Evolutionary conservation across 371 early-diverging fungal genomes (phyloP), one percentile per base, ranked within the genome.

Genomic region (Batkoa obscura): DNA sequence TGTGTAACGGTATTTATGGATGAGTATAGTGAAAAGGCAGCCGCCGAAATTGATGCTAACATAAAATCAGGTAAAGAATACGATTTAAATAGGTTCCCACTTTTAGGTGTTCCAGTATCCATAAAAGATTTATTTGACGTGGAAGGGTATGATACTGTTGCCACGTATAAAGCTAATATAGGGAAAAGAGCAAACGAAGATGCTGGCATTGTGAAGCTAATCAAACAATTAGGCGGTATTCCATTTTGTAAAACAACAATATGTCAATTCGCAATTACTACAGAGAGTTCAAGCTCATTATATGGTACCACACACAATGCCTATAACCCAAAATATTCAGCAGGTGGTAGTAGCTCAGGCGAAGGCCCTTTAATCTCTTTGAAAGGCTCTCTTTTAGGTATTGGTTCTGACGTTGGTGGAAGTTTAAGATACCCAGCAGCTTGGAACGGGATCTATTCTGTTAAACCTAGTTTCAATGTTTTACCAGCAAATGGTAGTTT

Each of bases 271-370:
- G 5, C 42, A 34, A 34, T 49, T 35, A 30, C 46, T 10, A 36
- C 50, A 6, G 58, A 50, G 38, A 36, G 35, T 32, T 6, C 17
- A 8, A 47, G 31, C 35, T 30, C 46, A 9, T 34, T 57, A 10
- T 42, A 39, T 45, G 58, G 58, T 37, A 13, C 45, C 3, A 58
- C 58, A 33, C 12, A 41, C 10, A 58, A 58, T 50, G 50, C 58
- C n/a, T 35, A 41, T 36, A 58, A 58, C 39, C 42, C 23, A 17
- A 31, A 49, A 10, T 31, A 43, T 23, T 39, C 58, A 13, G 13
- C 50, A 10, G 58, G 58, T 36, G 58, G 58, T 30, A 49, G 50
- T 38, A 49, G 41, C 35, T 35, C 50, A 5, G 58, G 58, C 33
- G 58, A 58, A 17, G 58, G 58, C 33, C 43, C 58, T 12, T 23